Percentiles rank a stretch among this genome's conserved stretches.
These are phyloP conservation scores for Carallia pectinifolia DNA, from an alignment of 345 rosid species.

Conservation along the genomic window DNA sequence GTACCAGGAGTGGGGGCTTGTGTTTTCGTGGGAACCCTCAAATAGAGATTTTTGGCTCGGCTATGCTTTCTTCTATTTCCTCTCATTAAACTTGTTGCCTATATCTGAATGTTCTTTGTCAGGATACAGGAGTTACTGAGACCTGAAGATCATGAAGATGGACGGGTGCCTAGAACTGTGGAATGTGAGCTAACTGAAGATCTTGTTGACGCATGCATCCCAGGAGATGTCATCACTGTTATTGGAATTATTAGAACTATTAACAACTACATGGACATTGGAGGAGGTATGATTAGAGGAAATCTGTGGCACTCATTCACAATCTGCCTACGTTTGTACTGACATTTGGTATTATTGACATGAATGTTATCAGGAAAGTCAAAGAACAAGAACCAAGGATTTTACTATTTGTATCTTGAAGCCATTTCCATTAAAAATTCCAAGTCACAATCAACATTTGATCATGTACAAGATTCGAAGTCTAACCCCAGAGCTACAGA, in stretches of 20 bases:
- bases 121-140: slow-evolving; percentile 80
- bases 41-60: background rate
- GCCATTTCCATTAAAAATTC: slow-evolving; percentile 77
- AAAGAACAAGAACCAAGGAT: slow-evolving; percentile 82
- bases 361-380: slow-evolving; percentile 62
- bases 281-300: slow-evolving; percentile 67
- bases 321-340: background rate
- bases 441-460: slow-evolving; percentile 62
- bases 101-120: slow-evolving; percentile 15
- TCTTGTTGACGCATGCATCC: slow-evolving; percentile 85
- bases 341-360: slow-evolving; percentile 5
- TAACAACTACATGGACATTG: slow-evolving; percentile 87
- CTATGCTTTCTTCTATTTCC: background rate
- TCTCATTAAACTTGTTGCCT: background rate
- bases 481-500: slow-evolving; percentile 48
- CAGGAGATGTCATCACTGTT: slow-evolving; percentile 98
- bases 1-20: background rate
- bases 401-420: slow-evolving; percentile 86
- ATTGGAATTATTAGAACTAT: slow-evolving; percentile 87
- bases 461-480: slow-evolving; percentile 50
- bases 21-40: background rate
- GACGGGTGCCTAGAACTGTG: slow-evolving; percentile 95
- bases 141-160: slow-evolving; percentile 92
- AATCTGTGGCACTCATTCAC: background rate
- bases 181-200: slow-evolving; percentile 95